Evolutionary conservation across 495 filamentous ascomycete genomes (phyloP), one percentile per base, ranked within the genome.

Genomic region (Aspergillus affinis): DNA sequence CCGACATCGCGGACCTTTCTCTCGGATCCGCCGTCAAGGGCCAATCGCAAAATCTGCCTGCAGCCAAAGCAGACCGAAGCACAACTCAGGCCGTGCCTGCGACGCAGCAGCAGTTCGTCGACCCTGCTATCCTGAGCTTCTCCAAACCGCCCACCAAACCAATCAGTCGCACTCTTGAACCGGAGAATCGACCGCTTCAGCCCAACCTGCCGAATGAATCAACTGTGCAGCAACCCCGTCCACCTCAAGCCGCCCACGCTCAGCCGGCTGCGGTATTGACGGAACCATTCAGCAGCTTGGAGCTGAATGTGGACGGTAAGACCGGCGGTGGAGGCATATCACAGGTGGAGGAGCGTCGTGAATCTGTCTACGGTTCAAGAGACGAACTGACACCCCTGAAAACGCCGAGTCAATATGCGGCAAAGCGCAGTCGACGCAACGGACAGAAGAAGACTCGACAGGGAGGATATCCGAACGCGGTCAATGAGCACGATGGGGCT

Each of bases 111-210:
- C 61, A 63, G 3, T 81, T 85, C 51, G 70, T 83, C n/a, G 83
- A 86, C 55, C 83, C 83, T 1, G 83, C 83, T 5, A 86, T 83
- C 46, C 36, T 83, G 46, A 81, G 78, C 62, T 79, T 74, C 61
- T 69, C 75, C 9, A 76, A 76, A 61, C 63, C 70, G 10, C 59
- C 75, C 27, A 48, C 58, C 12, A 60, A 59, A 20, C 61, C 57
- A 57, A 47, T 57, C 27, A 57, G 47, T 45, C 46, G 57, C n/a
- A 48, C 41, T 51, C 23, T 19, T 47, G 55, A 59, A 54, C 17
- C 58, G 13, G 48, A 29, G 10, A 45, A 45, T 18, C 45, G 49
- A 26, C 57, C 49, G 29, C 32, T 45, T 30, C 67, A 54, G 52
- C 10, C 36, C 13, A 44, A 29, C 20, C 52, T 60, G 4, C 13